Evolutionary conservation across 2,329 filamentous ascomycete genomes (phyloP).

Genomic region (Anisogramma anomala): DNA sequence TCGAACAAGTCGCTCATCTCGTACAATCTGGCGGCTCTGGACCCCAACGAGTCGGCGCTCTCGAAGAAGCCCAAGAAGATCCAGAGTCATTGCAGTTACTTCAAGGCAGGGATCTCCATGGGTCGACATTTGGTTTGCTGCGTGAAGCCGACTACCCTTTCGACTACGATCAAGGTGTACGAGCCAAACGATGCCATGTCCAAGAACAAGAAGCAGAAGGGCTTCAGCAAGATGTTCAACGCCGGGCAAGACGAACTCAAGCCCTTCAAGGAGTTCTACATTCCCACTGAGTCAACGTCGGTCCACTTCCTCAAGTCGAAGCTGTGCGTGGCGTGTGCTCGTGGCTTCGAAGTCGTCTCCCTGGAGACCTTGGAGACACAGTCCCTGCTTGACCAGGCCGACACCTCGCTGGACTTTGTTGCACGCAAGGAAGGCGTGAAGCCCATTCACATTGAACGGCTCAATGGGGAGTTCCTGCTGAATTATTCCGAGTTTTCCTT

Average conservation of each 20-base stretch:
- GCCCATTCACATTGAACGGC: constrained; percentile 92
- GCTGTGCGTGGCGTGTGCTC: constrained; percentile 87
- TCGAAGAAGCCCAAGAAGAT: constrained; percentile 90
- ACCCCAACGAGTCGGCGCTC: constrained; percentile 68
- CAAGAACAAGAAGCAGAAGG: constrained; percentile 90
- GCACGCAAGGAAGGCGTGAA: constrained; percentile 85
- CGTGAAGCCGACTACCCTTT: constrained; percentile 86
- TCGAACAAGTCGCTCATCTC: constrained; percentile 89
- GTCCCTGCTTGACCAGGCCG: constrained; percentile 89
- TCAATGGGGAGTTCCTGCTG: constrained; percentile 92
- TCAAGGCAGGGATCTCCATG: constrained; percentile 91
- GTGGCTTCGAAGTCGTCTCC: constrained; percentile 94
- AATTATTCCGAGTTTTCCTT: constrained; percentile 99
- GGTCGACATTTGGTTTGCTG: constrained; percentile 91
- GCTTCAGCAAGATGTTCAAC: constrained; percentile 91
- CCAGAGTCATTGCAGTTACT: constrained; percentile 94
- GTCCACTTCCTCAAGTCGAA: constrained; percentile 97
- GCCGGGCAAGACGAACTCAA: constrained; percentile 87
- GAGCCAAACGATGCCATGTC: constrained; percentile 92
- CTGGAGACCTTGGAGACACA: constrained; percentile 97
- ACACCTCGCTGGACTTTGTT: constrained; percentile 96
- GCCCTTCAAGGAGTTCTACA: constrained; percentile 98
- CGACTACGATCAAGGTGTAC: constrained; percentile 97
- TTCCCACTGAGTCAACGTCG: constrained; percentile 93
- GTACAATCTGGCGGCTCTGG: constrained; percentile 76